Evolutionary conservation across 495 filamentous ascomycete species (phyloP), one percentile per base, ranked within the genome.

Genomic region (Bathelium albidoporum): DNA sequence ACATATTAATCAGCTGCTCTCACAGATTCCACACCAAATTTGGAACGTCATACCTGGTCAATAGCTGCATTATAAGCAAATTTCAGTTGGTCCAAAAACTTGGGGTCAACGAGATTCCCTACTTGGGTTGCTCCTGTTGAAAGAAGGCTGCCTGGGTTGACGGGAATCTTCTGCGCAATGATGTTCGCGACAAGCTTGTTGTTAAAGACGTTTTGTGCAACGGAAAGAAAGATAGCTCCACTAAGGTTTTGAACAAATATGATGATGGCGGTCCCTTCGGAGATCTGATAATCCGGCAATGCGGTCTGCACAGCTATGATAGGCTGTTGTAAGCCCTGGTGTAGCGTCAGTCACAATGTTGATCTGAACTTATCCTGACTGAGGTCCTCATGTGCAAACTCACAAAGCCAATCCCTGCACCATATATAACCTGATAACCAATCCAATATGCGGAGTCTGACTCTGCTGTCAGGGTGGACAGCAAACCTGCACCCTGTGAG

Each of bases 151-250:
- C 39, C 28, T 1, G 83, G 75, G 62, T 88, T 68, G 18, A 84
- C 62, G 1, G 72, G 72, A 0, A 87, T 86, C 9, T 70, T 79
- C 70, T 45, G 66, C 34, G 65, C 63, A 1, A 64, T 70, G 1
- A 94, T 70, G 34, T 85, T 84, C 39, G 77, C 71, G 58, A 87
- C 66, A 0, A 95, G 81, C 61, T 83, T 78, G 73, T 89, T 91
- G 59, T 81, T 81, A 72, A 95, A 91, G 41, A 95, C 78, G 59
- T 87, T 92, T 69, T 95, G 86, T 1, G 76, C 87, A 29, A 93
- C 86, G 28, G 65, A 67, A 45, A 69, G 67, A 52, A 91, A 91
- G 7, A 94, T 72, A 0, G 89, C 82, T 14, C 87, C 87, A 28
- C 87, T 87, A 2, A 94, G 76, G 0, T 81, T 86, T 72, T 90